Percentiles rank a stretch among this genome's conserved stretches.
phyloP scores from a whole-genome alignment of 306 rosid species.

The Prunus mume region DNA sequence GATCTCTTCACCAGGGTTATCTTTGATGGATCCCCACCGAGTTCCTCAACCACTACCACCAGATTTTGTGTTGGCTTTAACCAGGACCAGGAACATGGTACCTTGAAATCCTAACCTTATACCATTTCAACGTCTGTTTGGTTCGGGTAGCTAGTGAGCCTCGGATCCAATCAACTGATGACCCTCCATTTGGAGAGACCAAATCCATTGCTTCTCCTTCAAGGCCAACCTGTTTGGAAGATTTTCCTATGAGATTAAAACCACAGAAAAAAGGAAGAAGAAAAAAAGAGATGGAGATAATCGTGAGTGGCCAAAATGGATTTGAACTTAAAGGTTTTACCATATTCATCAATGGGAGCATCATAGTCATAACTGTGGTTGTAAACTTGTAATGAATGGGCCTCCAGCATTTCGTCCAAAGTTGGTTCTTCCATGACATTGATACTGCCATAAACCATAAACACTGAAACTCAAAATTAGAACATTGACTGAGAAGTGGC shows the following conservation, averaged over 20 bases:
- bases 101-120: constrained; percentile 62
- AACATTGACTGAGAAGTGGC: constrained; percentile 70
- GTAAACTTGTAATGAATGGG: constrained; percentile 63
- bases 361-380: constrained; percentile 79
- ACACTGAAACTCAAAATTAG: constrained; percentile 8
- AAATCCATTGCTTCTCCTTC: constrained; percentile 79
- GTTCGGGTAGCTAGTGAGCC: constrained; percentile 45
- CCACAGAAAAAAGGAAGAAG: not conserved
- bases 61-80: constrained; percentile 71
- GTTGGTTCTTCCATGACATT: constrained; percentile 84
- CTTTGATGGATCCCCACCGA: constrained; percentile 85
- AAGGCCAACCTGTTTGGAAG: constrained; percentile 65
- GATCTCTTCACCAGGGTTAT: constrained; percentile 62
- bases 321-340: constrained; percentile 41
- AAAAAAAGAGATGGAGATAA: not conserved
- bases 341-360: constrained; percentile 95
- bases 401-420: constrained; percentile 96
- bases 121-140: constrained; percentile 79
- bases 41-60: constrained; percentile 78
- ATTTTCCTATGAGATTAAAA: constrained; percentile 2
- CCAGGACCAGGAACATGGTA: constrained; percentile 95
- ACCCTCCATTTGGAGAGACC: constrained; percentile 56
- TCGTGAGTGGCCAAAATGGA: not conserved
- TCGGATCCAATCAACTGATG: constrained; percentile 67
- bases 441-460: constrained; percentile 51